These are phyloP conservation scores for Cercospora zeae-maydis DNA, from an alignment of 2,329 filamentous ascomycete genomes.

Conservation along the genomic window DNA sequence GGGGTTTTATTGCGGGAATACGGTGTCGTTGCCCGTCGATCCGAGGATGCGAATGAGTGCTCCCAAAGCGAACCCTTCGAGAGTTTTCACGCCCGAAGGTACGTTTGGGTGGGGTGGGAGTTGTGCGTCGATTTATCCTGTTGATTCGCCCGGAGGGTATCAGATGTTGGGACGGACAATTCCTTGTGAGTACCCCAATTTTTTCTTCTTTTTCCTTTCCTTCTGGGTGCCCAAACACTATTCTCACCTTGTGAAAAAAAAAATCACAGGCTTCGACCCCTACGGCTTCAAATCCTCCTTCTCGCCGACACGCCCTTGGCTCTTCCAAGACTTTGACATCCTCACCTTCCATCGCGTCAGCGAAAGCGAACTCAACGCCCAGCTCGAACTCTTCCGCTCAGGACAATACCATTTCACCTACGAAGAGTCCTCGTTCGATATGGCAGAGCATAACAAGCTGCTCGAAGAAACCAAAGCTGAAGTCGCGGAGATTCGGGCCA, in stretches of 20 bases:
- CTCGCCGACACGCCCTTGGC: slow-evolving; percentile 47
- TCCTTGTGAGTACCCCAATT: not conserved
- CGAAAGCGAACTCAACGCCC: slow-evolving; percentile 50
- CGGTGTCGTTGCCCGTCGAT: slow-evolving; percentile 52
- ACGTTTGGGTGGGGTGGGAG: slow-evolving; percentile 55
- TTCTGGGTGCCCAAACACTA: not conserved
- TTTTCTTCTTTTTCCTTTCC: not conserved
- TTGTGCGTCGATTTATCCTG: slow-evolving; percentile 54
- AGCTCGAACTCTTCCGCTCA: slow-evolving; percentile 49
- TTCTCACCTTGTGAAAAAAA: too few species aligned
- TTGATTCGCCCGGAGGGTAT: slow-evolving; percentile 57
- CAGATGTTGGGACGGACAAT: slow-evolving; percentile 46
- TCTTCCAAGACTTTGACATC: slow-evolving; percentile 57
- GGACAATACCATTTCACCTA: slow-evolving; percentile 53
- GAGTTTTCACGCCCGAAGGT: slow-evolving; percentile 56
- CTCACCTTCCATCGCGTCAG: slow-evolving; percentile 54
- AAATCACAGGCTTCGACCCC: slow-evolving; percentile 53
- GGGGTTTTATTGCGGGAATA: slow-evolving; percentile 55
- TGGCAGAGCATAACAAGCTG: slow-evolving; percentile 53
- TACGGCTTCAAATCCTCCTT: slow-evolving; percentile 53
- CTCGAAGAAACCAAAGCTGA: slow-evolving; percentile 48
- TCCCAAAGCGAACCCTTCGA: slow-evolving; percentile 56
- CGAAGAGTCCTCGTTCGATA: slow-evolving; percentile 52
- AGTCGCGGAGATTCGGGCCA: slow-evolving; percentile 45
- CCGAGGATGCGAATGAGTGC: slow-evolving; percentile 53